Evolutionary conservation across 257 asterid genomes (phyloP).

Genomic region (Solanum habrochaites): DNA sequence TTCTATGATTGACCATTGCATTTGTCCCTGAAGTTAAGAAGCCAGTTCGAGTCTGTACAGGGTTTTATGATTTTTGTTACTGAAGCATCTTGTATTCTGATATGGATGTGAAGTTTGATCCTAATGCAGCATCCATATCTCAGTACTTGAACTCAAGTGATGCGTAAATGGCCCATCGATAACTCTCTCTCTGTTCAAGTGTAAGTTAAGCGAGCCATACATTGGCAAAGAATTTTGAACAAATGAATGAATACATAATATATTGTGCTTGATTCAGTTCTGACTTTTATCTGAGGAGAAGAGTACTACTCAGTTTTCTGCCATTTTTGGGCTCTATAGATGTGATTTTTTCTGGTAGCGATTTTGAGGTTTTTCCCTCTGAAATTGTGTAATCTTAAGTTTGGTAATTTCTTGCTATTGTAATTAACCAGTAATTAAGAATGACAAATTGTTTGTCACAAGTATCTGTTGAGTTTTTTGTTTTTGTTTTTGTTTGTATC

Average conservation of each 20-base stretch:
- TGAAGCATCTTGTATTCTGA: not conserved
- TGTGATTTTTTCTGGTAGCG: not conserved
- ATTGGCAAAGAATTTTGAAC: not conserved
- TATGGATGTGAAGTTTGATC: not conserved
- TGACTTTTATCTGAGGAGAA: not conserved
- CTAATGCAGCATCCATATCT: not conserved
- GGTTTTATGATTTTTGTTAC: not conserved
- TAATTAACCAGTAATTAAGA: not conserved
- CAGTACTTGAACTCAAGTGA: not conserved
- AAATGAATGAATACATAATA: not conserved
- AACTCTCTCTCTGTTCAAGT: not conserved
- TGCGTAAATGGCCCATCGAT: not conserved
- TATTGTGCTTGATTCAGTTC: not conserved
- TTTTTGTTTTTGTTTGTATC: not conserved
- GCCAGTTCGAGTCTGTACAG: not conserved
- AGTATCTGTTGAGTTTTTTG: too few species aligned
- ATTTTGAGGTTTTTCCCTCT: not conserved
- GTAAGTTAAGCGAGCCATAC: not conserved
- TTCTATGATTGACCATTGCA: not conserved
- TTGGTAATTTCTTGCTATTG: not conserved
- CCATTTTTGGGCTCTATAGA: not conserved
- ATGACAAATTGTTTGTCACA: not conserved
- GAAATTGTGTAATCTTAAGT: not conserved
- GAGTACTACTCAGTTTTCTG: not conserved
- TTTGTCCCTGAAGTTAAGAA: not conserved